Evolutionary conservation across 108 stramenopile genomes (phyloP).

Genomic region (Mediolabrus comicus): DNA sequence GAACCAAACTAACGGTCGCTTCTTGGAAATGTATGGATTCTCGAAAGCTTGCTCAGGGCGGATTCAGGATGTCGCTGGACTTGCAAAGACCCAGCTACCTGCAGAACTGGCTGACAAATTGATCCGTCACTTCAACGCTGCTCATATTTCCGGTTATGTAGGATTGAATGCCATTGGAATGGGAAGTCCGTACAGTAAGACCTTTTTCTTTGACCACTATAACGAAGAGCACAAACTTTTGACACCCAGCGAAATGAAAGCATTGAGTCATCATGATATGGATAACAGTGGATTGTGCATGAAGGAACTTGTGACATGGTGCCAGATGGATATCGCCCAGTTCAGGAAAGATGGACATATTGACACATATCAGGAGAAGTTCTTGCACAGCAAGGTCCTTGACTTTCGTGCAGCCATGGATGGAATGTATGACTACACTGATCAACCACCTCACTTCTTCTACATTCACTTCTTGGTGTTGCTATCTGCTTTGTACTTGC

Average conservation of each 20-base stretch:
- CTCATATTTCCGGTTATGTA: slow-evolving; percentile 52
- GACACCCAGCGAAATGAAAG: slow-evolving; percentile 31
- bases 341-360: slow-evolving; percentile 19
- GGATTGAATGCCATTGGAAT: slow-evolving; percentile 37
- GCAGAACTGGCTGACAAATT: slow-evolving; percentile 31
- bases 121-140: slow-evolving; percentile 56
- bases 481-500: slow-evolving; percentile 49
- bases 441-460: slow-evolving; percentile 56
- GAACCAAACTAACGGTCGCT: slow-evolving; percentile 44
- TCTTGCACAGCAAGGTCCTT: slow-evolving; percentile 7
- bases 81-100: slow-evolving; percentile 35
- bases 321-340: slow-evolving; percentile 11
- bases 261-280: slow-evolving; percentile 34
- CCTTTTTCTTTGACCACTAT: slow-evolving; percentile 39
- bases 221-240: slow-evolving; percentile 33
- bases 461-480: slow-evolving; percentile 58
- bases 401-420: slow-evolving; percentile 34
- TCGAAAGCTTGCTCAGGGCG: slow-evolving; percentile 47
- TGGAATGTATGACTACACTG: slow-evolving; percentile 41
- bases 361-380: slow-evolving; percentile 17
- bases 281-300: slow-evolving; percentile 18
- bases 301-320: slow-evolving; percentile 30
- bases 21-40: slow-evolving; percentile 40
- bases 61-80: slow-evolving; percentile 47
- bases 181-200: slow-evolving; percentile 21